These are phyloP conservation scores for Paramecium sonneborni DNA, from an alignment of 73 alveolate species.

Conservation along the genomic window DNA sequence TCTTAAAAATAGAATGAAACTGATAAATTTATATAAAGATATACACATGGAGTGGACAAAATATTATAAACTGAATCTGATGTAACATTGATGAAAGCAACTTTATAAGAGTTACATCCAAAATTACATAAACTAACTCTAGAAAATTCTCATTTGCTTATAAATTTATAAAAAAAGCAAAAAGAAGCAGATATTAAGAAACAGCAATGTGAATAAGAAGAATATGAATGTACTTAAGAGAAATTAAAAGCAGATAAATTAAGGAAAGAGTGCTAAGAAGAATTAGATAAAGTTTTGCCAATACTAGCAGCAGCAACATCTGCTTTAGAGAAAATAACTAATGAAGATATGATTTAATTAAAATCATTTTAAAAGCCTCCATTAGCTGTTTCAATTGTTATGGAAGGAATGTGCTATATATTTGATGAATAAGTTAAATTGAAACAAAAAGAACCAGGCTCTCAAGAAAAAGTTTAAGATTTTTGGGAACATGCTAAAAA, in stretches of 20 bases:
- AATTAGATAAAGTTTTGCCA: slow-evolving; percentile 98
- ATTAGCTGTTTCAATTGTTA: slow-evolving; percentile 52
- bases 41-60: slow-evolving; percentile 90
- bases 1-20: slow-evolving; percentile 71
- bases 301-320: slow-evolving; percentile 94
- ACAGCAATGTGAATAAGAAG: slow-evolving; percentile 68
- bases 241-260: slow-evolving; percentile 78
- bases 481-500: slow-evolving; percentile 80
- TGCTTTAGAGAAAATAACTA: slow-evolving; percentile 90
- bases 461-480: slow-evolving; percentile 65
- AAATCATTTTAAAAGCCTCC: slow-evolving; percentile 94
- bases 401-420: slow-evolving; percentile 67
- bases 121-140: slow-evolving; percentile 77
- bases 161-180: slow-evolving; percentile 64
- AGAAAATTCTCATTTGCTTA: slow-evolving; percentile 68
- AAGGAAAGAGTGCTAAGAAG: slow-evolving; percentile 80
- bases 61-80: slow-evolving; percentile 83
- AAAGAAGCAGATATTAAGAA: slow-evolving; percentile 75
- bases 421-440: slow-evolving; percentile 66
- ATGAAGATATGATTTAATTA: slow-evolving; percentile 92
- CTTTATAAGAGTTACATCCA: slow-evolving; percentile 88
- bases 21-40: slow-evolving; percentile 68
- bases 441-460: slow-evolving; percentile 59
- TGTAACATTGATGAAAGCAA: slow-evolving; percentile 85
- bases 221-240: slow-evolving; percentile 66